phyloP scores from a whole-genome alignment of 2,329 filamentous ascomycete species.

The Hymenoscyphus occultus region DNA sequence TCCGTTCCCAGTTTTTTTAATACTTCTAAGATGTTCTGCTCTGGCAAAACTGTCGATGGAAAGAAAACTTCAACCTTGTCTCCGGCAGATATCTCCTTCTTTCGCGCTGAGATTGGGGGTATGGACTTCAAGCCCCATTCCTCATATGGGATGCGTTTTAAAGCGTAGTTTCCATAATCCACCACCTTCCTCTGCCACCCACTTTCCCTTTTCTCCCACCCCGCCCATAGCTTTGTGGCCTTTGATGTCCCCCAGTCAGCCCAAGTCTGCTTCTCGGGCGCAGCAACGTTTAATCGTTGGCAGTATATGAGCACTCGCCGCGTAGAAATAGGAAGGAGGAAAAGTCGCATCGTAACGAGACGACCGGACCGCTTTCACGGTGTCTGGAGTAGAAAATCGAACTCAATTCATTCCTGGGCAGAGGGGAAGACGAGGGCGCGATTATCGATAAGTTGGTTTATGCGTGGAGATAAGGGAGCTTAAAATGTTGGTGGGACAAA shows the following conservation, averaged over 20 bases:
- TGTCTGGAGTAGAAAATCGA: conserved; percentile 4
- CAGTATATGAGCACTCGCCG: conserved; percentile 89
- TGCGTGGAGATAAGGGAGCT: not conserved
- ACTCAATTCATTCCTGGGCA: conserved; percentile 8
- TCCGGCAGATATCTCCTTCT: conserved; percentile 57
- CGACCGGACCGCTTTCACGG: conserved; percentile 13
- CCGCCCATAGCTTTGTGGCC: conserved; percentile 74
- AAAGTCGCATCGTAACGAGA: conserved; percentile 71
- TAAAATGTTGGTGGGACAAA: not conserved
- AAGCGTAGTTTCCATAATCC: conserved; percentile 77
- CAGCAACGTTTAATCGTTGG: conserved; percentile 64
- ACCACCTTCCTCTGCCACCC: conserved; percentile 90
- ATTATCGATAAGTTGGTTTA: not conserved
- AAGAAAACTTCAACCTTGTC: conserved; percentile 73
- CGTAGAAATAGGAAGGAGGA: conserved; percentile 89
- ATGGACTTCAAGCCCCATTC: conserved; percentile 98
- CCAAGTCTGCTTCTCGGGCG: conserved; percentile 51
- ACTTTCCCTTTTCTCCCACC: conserved; percentile 79
- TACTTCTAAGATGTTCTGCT: conserved; percentile 61
- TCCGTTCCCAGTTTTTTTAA: conserved; percentile 73
- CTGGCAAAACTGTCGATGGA: conserved; percentile 66
- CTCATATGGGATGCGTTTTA: conserved; percentile 88
- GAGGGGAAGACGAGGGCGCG: not conserved
- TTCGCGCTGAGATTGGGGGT: conserved; percentile 70
- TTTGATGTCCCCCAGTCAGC: conserved; percentile 69